These are phyloP conservation scores for Hypoxylon rubiginosum DNA, from an alignment of 2,329 filamentous ascomycete species.

Conservation along the genomic window DNA sequence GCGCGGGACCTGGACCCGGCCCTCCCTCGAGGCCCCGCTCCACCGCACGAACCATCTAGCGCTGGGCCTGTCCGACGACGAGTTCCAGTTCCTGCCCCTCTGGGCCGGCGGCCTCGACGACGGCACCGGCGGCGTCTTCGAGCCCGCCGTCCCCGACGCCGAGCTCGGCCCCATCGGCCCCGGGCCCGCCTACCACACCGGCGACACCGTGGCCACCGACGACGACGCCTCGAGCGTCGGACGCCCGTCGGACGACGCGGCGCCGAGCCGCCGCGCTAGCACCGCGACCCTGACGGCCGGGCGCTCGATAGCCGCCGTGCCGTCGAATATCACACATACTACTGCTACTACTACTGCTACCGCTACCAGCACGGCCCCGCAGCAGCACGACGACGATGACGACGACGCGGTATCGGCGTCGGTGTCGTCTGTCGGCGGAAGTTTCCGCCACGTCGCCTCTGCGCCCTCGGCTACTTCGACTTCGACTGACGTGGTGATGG, in stretches of 20 bases:
- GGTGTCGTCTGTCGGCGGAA: not conserved
- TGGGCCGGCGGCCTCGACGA: slow-evolving; percentile 73
- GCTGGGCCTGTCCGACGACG: slow-evolving; percentile 66
- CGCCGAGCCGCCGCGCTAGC: slow-evolving; percentile 17
- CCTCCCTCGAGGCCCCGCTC: slow-evolving; percentile 52
- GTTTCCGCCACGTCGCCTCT: not conserved
- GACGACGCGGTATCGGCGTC: no score
- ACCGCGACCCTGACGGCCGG: slow-evolving; percentile 38
- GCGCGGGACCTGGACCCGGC: slow-evolving; percentile 42
- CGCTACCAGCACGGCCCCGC: slow-evolving; percentile 18
- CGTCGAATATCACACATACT: slow-evolving; percentile 21
- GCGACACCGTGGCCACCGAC: slow-evolving; percentile 45
- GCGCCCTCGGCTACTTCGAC: not conserved
- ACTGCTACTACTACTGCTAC: no score
- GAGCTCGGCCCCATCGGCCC: slow-evolving; percentile 49
- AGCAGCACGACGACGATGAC: not conserved
- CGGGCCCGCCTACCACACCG: slow-evolving; percentile 51
- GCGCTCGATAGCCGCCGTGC: slow-evolving; percentile 35
- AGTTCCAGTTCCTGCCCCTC: slow-evolving; percentile 73
- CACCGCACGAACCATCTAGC: slow-evolving; percentile 61
- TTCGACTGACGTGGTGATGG: not conserved
- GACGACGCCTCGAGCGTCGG: slow-evolving; percentile 36
- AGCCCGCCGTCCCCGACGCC: slow-evolving; percentile 50
- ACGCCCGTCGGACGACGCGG: slow-evolving; percentile 30
- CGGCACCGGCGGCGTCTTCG: slow-evolving; percentile 63